Percentiles rank a stretch among this genome's conserved stretches.
phyloP scores from a whole-genome alignment of 345 rosid species.

The Boechera retrofracta region DNA sequence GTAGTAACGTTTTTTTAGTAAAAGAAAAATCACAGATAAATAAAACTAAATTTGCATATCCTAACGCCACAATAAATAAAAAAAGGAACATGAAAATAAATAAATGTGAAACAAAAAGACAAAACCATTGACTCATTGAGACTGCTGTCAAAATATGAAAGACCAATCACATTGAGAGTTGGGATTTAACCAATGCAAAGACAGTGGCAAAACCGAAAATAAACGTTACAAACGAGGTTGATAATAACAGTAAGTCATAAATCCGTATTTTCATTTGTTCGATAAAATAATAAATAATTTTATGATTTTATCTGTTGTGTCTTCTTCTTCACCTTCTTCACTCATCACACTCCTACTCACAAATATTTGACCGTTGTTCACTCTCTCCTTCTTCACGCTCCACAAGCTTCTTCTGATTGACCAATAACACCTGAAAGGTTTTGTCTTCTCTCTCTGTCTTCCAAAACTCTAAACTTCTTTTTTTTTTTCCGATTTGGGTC shows the following conservation, averaged over 20 bases:
- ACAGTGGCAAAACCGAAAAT: constrained; percentile 35
- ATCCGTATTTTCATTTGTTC: constrained; percentile 27
- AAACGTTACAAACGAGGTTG: constrained; percentile 8
- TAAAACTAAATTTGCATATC: constrained; percentile 34
- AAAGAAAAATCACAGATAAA: not conserved
- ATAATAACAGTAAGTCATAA: constrained; percentile 15
- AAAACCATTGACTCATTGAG: constrained; percentile 33
- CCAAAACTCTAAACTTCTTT: not conserved
- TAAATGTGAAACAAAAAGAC: constrained; percentile 4
- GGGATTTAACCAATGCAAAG: constrained; percentile 24
- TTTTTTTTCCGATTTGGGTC: constrained; percentile 26
- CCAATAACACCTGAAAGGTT: constrained; percentile 38
- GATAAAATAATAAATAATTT: not conserved
- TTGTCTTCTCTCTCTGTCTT: constrained; percentile 32
- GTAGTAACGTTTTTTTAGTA: constrained; percentile 17
- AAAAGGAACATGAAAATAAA: not conserved
- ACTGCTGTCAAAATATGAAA: constrained; percentile 7
- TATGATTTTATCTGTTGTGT: not conserved
- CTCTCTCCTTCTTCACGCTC: constrained; percentile 16
- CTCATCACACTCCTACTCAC: constrained; percentile 32
- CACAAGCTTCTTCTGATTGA: constrained; percentile 29
- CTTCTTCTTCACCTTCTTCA: constrained; percentile 30
- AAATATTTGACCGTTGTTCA: constrained; percentile 43
- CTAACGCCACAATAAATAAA: constrained; percentile 36
- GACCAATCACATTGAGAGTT: not conserved